Conservation (phyloP, 768 basidiomycete species). For the Mycena epipterygia region DNA sequence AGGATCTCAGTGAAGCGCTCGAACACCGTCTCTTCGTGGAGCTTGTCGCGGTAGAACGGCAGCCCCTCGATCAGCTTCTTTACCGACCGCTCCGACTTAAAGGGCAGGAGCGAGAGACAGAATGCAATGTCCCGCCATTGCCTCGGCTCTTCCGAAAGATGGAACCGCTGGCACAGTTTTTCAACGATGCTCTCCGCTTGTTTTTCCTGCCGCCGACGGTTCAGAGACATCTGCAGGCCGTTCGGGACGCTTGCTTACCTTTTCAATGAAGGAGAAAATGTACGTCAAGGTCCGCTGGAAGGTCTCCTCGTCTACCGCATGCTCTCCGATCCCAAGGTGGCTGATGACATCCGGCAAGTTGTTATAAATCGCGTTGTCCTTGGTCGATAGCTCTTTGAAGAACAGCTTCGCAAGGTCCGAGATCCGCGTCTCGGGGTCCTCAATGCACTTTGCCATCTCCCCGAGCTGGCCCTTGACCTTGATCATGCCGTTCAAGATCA, state of each 20-base stretch:
- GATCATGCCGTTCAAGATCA: slow-evolving; percentile 99
- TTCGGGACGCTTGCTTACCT: slow-evolving; percentile 64
- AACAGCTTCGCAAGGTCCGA: slow-evolving; percentile 97
- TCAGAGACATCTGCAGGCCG: background rate
- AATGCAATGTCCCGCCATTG: slow-evolving; percentile 99
- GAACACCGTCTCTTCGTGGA: slow-evolving; percentile 90
- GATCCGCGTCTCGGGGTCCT: slow-evolving; percentile 89
- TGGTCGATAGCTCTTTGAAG: slow-evolving; percentile 95
- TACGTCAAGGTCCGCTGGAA: slow-evolving; percentile 96
- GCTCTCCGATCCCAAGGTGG: slow-evolving; percentile 90
- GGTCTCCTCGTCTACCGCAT: slow-evolving; percentile 91
- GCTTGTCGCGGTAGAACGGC: slow-evolving; percentile 95
- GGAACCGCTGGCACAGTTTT: slow-evolving; percentile 97
- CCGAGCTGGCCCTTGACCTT: slow-evolving; percentile 99
- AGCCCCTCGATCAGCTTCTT: slow-evolving; percentile 96
- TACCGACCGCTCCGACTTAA: slow-evolving; percentile 96
- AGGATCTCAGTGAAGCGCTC: slow-evolving; percentile 90
- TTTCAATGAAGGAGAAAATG: slow-evolving; percentile 97
- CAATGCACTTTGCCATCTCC: slow-evolving; percentile 99
- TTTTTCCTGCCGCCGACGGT: slow-evolving; percentile 76
- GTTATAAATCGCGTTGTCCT: slow-evolving; percentile 99
- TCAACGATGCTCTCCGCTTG: slow-evolving; percentile 98
- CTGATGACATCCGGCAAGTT: slow-evolving; percentile 99
- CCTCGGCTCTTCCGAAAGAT: slow-evolving; percentile 86
- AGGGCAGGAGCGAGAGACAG: slow-evolving; percentile 93